Evolutionary conservation across 768 basidiomycete species (phyloP), one percentile per base, ranked within the genome.

Genomic region (Heimioporus sp.): DNA sequence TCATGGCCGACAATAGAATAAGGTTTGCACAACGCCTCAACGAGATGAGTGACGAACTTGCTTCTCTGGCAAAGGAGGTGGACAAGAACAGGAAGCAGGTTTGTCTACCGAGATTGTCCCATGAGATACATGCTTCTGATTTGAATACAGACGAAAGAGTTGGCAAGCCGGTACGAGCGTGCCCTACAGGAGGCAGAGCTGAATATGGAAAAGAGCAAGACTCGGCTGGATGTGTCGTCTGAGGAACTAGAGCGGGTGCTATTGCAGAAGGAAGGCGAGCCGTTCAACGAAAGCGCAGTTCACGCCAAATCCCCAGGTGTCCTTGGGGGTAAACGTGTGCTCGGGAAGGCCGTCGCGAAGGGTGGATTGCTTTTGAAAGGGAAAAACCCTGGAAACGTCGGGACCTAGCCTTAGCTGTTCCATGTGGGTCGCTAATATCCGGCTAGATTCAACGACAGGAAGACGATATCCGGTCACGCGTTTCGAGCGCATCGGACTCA

Each of bases 11-110:
- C 60, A 94, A 94, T 68, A 81, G 93, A 48, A 69, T 94, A 34
- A 81, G 86, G 41, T 97, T 98, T 63, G 80, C 93, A 1, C 81
- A 87, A 53, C 83, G 92, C 39, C 75, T 99, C 39, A 89, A 87
- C 64, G 97, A 99, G 70, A 98, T 98, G 92, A 87, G 89, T 63
- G 94, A 98, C n/a, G 97, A 99, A 64, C 77, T 99, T 24, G 73
- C 80, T 16, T 86, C 80, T 10, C 74, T 98, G 5, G 82, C 85
- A 0, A 92, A 92, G 61, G 95, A 98, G 68, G 92, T 97, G 1
- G 97, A 99, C 58, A 94, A 92, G 75, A 88, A 89, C 66, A 76
- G 96, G 48, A 98, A 98, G 72, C 79, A 86, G 72, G 93, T 90
- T 52, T 47, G 77, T 61, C 40, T 17, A 19, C 21, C 45, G 5